Conservation (phyloP, 768 basidiomycete species). For the Tylopilus cervinicoccineus region DNA sequence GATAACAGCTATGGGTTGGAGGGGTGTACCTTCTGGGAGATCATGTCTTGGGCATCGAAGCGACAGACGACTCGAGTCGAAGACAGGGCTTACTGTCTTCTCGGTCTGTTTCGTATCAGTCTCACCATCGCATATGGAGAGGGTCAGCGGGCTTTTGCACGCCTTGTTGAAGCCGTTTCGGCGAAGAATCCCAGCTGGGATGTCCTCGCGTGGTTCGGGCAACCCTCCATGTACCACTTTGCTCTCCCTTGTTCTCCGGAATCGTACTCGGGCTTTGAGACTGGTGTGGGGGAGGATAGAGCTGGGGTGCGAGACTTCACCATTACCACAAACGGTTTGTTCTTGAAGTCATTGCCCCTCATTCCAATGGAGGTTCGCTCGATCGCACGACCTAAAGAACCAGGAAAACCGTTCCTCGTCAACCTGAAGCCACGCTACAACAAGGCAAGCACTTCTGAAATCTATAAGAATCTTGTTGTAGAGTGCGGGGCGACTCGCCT, state of each 20-base stretch:
- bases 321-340: conserved; percentile 1
- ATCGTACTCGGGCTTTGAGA: conserved; percentile 10
- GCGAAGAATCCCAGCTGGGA: conserved; percentile 3
- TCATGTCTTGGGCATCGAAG: conserved; percentile 20
- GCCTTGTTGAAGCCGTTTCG: conserved; percentile 12
- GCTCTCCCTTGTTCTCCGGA: conserved; percentile 12
- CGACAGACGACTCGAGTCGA: conserved; percentile 20
- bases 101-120: conserved; percentile 16
- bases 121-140: conserved; percentile 22
- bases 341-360: conserved; percentile 3
- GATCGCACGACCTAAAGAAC: background rate
- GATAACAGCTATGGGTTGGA: background rate
- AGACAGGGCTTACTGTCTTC: conserved; percentile 21
- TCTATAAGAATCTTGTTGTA: background rate
- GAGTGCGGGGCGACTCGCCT: conserved; percentile 6
- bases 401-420: background rate
- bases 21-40: conserved; percentile 4
- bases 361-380: conserved; percentile 1
- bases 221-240: conserved; percentile 6
- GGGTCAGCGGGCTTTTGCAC: conserved; percentile 16
- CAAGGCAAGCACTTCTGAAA: background rate
- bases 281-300: background rate
- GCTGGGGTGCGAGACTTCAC: conserved; percentile 2
- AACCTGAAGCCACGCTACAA: background rate
- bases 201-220: conserved; percentile 14